phyloP scores from a whole-genome alignment of 306 rosid genomes.

The Cucurbita ficifolia region DNA sequence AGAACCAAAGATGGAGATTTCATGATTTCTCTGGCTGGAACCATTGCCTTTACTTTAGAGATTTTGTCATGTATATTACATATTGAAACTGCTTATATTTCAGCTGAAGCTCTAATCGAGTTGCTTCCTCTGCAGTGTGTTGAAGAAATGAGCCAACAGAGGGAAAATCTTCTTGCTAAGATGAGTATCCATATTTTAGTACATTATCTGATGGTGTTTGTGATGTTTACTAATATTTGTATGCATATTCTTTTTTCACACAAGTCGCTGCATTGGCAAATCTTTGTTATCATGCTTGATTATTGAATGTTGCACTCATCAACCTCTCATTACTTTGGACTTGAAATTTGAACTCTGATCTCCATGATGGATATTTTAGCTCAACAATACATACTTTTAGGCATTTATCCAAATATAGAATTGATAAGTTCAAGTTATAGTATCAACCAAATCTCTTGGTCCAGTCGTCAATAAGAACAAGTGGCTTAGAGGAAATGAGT shows the following conservation, averaged over 20 bases:
- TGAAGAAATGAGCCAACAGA: slow-evolving; percentile 57
- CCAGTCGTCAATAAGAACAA: too few species aligned
- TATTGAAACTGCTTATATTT: not conserved
- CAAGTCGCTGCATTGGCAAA: not conserved
- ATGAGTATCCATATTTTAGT: slow-evolving; percentile 5
- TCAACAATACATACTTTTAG: not conserved
- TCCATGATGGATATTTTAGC: not conserved
- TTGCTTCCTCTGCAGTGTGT: slow-evolving; percentile 44
- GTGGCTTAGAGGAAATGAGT: too few species aligned
- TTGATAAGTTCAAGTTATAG: too few species aligned
- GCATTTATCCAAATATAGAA: too few species aligned
- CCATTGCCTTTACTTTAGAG: not conserved
- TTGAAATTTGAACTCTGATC: not conserved
- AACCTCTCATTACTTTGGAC: not conserved
- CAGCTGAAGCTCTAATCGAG: slow-evolving; percentile 2
- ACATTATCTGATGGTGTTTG: slow-evolving; percentile 5
- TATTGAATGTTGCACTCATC: not conserved
- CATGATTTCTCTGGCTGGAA: not conserved
- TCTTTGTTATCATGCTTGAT: not conserved
- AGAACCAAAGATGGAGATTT: not conserved
- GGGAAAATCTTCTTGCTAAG: not conserved
- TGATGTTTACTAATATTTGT: slow-evolving; percentile 10
- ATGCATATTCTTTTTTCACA: not conserved
- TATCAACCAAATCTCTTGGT: too few species aligned
- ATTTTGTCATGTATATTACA: not conserved